A percentile compares a stretch with the other conserved stretches of the same genome.
Evolutionary conservation across 2,329 filamentous ascomycete species (phyloP).

Genomic region (Talaromyces rugulosus): DNA sequence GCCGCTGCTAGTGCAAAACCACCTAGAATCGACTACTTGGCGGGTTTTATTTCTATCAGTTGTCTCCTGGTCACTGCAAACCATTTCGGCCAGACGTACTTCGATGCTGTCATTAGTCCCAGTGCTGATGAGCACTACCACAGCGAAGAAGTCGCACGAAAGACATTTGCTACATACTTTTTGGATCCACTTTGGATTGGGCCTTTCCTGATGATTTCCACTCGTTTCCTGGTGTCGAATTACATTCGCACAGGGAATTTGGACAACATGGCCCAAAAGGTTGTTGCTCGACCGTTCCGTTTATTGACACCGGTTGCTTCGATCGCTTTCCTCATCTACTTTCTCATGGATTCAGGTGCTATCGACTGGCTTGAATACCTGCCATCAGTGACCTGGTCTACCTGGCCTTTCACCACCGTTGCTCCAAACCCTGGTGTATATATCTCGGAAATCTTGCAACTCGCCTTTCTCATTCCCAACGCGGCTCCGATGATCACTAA

Average conservation of each 20-base stretch:
- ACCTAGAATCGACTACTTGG: constrained; percentile 43
- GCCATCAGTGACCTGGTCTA: constrained; percentile 45
- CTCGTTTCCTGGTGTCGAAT: constrained; percentile 41
- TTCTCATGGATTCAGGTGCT: constrained; percentile 43
- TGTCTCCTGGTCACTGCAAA: constrained; percentile 43
- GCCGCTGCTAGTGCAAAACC: constrained; percentile 4
- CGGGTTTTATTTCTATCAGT: constrained; percentile 43
- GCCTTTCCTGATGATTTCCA: constrained; percentile 47
- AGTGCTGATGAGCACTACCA: constrained; percentile 33
- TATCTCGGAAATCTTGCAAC: constrained; percentile 42
- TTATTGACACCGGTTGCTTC: constrained; percentile 44
- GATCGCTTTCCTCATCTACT: constrained; percentile 44
- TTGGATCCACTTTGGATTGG: constrained; percentile 47
- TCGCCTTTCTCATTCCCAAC: constrained; percentile 47
- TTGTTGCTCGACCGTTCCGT: constrained; percentile 41
- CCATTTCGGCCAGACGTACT: constrained; percentile 44
- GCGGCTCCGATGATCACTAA: constrained; percentile 45
- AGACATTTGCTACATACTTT: constrained; percentile 41
- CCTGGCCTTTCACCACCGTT: constrained; percentile 43
- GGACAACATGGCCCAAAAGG: constrained; percentile 41
- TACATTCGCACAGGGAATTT: constrained; percentile 43
- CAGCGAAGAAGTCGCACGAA: constrained; percentile 39
- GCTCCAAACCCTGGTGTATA: constrained; percentile 41
- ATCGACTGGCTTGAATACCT: constrained; percentile 42
- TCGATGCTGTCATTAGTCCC: constrained; percentile 36